Evolutionary conservation across 176 grass and related monocot species (phyloP), one percentile per base, ranked within the genome.

Genomic region (Bromus sterilis): DNA sequence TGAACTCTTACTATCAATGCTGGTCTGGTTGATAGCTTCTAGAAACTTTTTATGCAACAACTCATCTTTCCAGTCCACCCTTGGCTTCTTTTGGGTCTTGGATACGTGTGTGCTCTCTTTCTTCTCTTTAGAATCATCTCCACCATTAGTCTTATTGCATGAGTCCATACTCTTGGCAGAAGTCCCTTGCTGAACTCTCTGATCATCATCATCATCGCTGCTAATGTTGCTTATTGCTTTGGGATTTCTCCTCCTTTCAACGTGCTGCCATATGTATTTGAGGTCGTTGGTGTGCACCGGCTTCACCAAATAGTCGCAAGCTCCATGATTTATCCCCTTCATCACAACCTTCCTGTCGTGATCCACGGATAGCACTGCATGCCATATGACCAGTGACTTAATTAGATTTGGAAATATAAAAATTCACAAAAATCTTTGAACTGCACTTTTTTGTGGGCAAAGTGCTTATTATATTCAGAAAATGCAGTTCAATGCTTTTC

Each of bases 11-110:
- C 94, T 92, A 11, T 92, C 81, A 5, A 97, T 26, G 62, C 94
- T 87, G 55, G 89, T 53, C 18, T 78, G 28, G 63, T 87, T 9
- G 35, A 97, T 61, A 9, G 75, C 89, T 29, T 77, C 42, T 2
- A 89, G 21, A 71, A 97, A 97, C 64, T 78, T 89, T n/a, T 21
- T 32, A 24, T 97, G 92, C 65, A 94, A n/a, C n/a, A n/a, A 61
- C 1, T 81, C 77, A 24, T 35, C 2, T 3, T 74, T 59, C 92
- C 94, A 97, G 29, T 36, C 18, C 3, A 97, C 34, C 65, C 87
- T 86, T 56, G 37, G 60, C 63, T 67, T 97, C 79, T 91, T 97
- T 2, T 55, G 44, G 3, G 55, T 55, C 7, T 2, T 20, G 18
- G 21, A 56, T 23, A 18, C 3, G 2, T 82, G 26, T 34, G 7